Evolutionary conservation across 768 basidiomycete genomes (phyloP).

Genomic region (Xerocomus potaroensis): DNA sequence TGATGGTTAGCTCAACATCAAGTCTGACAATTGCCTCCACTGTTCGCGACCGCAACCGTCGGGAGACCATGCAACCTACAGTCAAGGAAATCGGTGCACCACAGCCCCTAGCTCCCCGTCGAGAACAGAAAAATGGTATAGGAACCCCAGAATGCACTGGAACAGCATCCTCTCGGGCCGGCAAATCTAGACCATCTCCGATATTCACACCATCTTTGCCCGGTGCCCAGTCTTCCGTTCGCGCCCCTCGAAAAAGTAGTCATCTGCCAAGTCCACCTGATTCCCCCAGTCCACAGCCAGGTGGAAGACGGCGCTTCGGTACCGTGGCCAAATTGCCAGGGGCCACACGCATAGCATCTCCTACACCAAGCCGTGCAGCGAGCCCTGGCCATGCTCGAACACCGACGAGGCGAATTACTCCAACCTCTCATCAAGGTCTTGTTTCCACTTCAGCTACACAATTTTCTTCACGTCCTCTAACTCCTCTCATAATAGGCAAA

Average conservation of each 20-base stretch:
- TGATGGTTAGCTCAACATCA: constrained; percentile 46
- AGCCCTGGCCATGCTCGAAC: constrained; percentile 45
- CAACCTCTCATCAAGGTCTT: constrained; percentile 38
- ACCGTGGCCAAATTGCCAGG: constrained; percentile 34
- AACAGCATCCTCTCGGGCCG: constrained; percentile 30
- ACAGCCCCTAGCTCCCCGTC: constrained; percentile 33
- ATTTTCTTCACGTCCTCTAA: constrained; percentile 37
- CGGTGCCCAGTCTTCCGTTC: constrained; percentile 29
- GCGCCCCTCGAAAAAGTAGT: constrained; percentile 33
- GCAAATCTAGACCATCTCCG: constrained; percentile 31
- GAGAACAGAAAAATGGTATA: constrained; percentile 24
- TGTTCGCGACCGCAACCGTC: constrained; percentile 40
- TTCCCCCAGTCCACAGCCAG: constrained; percentile 44
- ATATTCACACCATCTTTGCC: constrained; percentile 29
- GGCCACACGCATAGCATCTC: constrained; percentile 39
- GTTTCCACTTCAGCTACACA: constrained; percentile 50
- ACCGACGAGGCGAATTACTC: constrained; percentile 38
- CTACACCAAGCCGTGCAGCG: constrained; percentile 34
- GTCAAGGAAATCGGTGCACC: constrained; percentile 40
- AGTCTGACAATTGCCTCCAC: constrained; percentile 45
- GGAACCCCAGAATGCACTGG: constrained; percentile 23
- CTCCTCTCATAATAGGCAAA: constrained; percentile 28
- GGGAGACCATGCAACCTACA: constrained; percentile 35
- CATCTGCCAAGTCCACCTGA: constrained; percentile 43
- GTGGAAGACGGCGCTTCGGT: constrained; percentile 33